Conservation (phyloP, 1,284 basidiomycete species). For the Apiotrichum mycotoxinovorans region DNA sequence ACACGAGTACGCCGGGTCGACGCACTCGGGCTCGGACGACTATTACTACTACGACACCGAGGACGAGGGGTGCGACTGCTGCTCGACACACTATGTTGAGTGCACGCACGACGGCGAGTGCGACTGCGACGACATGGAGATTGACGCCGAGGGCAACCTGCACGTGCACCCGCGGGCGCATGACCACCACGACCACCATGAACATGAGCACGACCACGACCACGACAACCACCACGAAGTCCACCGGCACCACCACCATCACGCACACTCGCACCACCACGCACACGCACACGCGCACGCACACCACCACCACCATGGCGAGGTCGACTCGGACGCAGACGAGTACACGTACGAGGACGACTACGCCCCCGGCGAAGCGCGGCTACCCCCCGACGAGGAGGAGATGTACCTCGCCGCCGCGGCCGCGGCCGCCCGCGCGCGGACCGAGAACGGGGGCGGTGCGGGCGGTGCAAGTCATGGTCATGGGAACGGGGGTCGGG, state of each 20-base stretch:
- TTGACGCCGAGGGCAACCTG: conserved; percentile 8
- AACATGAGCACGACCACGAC: conserved; percentile 2
- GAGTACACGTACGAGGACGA: conserved; percentile 16
- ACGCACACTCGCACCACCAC: conserved; percentile 18
- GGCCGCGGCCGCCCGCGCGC: background rate
- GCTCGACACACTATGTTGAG: conserved; percentile 20
- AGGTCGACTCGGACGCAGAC: conserved; percentile 24
- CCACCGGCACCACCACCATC: conserved; percentile 17
- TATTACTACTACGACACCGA: conserved; percentile 35
- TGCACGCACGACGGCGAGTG: conserved; percentile 22
- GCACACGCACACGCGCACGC: conserved; percentile 23
- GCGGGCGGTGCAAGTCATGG: background rate
- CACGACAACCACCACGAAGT: conserved; percentile 15
- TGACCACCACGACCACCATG: no score
- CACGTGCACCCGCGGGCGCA: background rate
- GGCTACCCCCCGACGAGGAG: conserved; percentile 1
- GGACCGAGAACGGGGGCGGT: background rate
- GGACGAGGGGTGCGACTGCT: conserved; percentile 32
- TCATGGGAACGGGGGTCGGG: background rate
- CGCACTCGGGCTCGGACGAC: conserved; percentile 32
- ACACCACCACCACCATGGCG: conserved; percentile 22
- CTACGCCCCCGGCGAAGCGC: background rate
- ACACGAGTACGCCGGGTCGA: conserved; percentile 25
- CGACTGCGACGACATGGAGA: conserved; percentile 16
- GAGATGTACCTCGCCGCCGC: background rate